Conservation (phyloP, 768 basidiomycete genomes). For the Tephrocybe sp. region DNA sequence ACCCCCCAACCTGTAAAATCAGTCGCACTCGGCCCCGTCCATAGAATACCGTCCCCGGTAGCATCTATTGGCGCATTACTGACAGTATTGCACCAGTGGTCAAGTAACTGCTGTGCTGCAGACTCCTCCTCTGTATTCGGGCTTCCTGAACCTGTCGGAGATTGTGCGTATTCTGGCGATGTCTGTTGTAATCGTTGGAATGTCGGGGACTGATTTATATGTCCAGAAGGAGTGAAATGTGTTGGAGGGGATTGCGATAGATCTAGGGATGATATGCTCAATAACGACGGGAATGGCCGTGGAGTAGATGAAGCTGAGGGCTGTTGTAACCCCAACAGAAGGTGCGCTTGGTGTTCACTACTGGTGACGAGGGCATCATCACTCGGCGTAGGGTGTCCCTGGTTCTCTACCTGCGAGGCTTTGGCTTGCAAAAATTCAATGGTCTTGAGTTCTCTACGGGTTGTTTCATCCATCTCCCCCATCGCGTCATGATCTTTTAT, state of each 20-base stretch:
- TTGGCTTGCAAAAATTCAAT: constrained; percentile 80
- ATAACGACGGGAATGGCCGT: constrained; percentile 31
- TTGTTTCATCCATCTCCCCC: constrained; percentile 80
- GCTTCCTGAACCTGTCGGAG: constrained; percentile 68
- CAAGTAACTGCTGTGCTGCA: constrained; percentile 73
- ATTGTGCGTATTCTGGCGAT: constrained; percentile 46
- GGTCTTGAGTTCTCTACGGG: constrained; percentile 78
- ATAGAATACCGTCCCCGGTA: constrained; percentile 50
- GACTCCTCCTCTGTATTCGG: constrained; percentile 75
- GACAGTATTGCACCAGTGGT: constrained; percentile 85
- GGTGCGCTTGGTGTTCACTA: constrained; percentile 48
- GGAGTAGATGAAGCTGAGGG: constrained; percentile 32
- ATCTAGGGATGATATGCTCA: constrained; percentile 25
- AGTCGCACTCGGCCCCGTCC: constrained; percentile 57
- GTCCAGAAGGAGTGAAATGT: constrained; percentile 23
- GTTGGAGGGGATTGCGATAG: constrained; percentile 27
- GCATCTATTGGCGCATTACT: constrained; percentile 63
- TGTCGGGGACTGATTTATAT: constrained; percentile 48
- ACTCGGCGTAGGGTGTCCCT: constrained; percentile 29
- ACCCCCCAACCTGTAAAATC: constrained; percentile 67
- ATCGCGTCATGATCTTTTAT: constrained; percentile 65
- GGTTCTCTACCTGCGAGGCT: constrained; percentile 52
- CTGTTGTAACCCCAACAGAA: constrained; percentile 49
- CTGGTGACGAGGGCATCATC: constrained; percentile 23
- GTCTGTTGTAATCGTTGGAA: constrained; percentile 63